Percentiles rank a stretch among this genome's conserved stretches.
These are phyloP conservation scores for Elongisporangium senticosum DNA, from an alignment of 352 stramenopile genomes.

Conservation along the genomic window DNA sequence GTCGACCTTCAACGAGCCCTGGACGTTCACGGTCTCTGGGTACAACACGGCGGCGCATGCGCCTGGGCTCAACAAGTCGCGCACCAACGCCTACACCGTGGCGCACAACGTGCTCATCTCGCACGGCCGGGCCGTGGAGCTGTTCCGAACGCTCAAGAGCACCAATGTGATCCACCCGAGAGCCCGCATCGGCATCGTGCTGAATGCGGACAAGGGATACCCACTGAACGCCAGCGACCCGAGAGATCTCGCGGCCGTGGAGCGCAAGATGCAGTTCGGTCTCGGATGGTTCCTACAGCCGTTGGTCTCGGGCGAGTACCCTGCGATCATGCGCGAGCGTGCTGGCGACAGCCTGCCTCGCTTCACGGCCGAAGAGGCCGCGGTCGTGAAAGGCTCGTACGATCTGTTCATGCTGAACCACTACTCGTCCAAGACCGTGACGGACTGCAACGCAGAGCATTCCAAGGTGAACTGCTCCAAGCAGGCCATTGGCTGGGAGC, in stretches of 20 bases:
- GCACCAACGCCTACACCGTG: slow-evolving; percentile 42
- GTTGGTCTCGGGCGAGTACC: slow-evolving; percentile 87
- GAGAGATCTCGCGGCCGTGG: slow-evolving; percentile 49
- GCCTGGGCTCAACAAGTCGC: slow-evolving; percentile 32
- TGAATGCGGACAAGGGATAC: slow-evolving; percentile 76
- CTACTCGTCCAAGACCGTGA: slow-evolving; percentile 78
- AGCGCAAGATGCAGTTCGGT: slow-evolving; percentile 86
- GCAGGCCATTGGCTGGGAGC: slow-evolving; percentile 36
- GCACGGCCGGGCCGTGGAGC: slow-evolving; percentile 78
- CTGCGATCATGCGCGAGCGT: slow-evolving; percentile 70
- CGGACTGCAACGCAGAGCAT: slow-evolving; percentile 31
- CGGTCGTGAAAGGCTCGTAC: slow-evolving; percentile 66
- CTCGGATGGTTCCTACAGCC: slow-evolving; percentile 90
- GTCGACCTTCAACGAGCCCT: slow-evolving; percentile 94
- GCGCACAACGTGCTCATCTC: slow-evolving; percentile 90
- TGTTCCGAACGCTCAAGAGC: slow-evolving; percentile 79
- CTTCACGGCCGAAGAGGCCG: slow-evolving; percentile 83
- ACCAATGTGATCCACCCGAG: slow-evolving; percentile 22
- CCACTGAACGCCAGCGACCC: slow-evolving; percentile 66
- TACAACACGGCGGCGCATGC: slow-evolving; percentile 73
- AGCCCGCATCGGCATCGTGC: slow-evolving; percentile 88
- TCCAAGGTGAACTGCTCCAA: slow-evolving; percentile 35
- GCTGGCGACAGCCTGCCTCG: slow-evolving; percentile 69
- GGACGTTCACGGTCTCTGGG: slow-evolving; percentile 79
- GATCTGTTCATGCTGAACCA: slow-evolving; percentile 96